A percentile compares a stretch with the other conserved stretches of the same genome.
Evolutionary conservation across 176 grass and related monocot species (phyloP).

Genomic region (Juncus effusus): DNA sequence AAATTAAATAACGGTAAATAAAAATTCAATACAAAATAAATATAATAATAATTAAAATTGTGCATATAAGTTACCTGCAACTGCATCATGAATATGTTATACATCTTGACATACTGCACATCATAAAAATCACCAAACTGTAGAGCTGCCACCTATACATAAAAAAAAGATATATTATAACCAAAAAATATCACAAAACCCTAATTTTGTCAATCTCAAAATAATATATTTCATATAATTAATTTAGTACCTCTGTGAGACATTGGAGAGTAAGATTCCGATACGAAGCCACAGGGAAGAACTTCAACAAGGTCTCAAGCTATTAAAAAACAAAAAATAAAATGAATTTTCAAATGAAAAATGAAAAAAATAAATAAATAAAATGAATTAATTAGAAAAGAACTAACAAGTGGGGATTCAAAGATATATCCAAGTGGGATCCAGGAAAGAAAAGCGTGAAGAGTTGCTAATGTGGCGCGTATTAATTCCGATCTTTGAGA

Average conservation of each 20-base stretch:
- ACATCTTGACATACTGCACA: slow-evolving; percentile 96
- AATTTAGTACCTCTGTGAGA: slow-evolving; percentile 72
- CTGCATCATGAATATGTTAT: slow-evolving; percentile 88
- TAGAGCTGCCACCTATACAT: slow-evolving; percentile 82
- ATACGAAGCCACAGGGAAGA: slow-evolving; percentile 82
- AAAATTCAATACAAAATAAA: not conserved
- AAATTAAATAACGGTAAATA: not conserved
- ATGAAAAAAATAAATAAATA: slow-evolving; percentile 1
- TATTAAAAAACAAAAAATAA: slow-evolving; percentile 39
- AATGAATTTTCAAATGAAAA: slow-evolving; percentile 11
- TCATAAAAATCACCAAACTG: slow-evolving; percentile 99
- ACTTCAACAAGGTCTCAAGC: slow-evolving; percentile 92
- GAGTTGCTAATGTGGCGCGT: slow-evolving; percentile 88
- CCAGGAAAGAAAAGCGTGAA: slow-evolving; percentile 99
- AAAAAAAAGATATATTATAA: slow-evolving; percentile 23
- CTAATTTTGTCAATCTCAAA: slow-evolving; percentile 12
- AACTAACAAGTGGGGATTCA: slow-evolving; percentile 82
- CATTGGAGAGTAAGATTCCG: slow-evolving; percentile 98
- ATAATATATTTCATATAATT: not conserved
- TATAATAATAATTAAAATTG: slow-evolving; percentile 5
- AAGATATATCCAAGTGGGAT: slow-evolving; percentile 98
- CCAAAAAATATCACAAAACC: not conserved
- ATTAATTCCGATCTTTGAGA: slow-evolving; percentile 90
- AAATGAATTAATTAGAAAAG: slow-evolving; percentile 12
- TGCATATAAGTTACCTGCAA: slow-evolving; percentile 58